Percentiles rank a stretch among this genome's conserved stretches.
Evolutionary conservation across 805 yeast genomes (phyloP).

Genomic region (Candida peoriensis): DNA sequence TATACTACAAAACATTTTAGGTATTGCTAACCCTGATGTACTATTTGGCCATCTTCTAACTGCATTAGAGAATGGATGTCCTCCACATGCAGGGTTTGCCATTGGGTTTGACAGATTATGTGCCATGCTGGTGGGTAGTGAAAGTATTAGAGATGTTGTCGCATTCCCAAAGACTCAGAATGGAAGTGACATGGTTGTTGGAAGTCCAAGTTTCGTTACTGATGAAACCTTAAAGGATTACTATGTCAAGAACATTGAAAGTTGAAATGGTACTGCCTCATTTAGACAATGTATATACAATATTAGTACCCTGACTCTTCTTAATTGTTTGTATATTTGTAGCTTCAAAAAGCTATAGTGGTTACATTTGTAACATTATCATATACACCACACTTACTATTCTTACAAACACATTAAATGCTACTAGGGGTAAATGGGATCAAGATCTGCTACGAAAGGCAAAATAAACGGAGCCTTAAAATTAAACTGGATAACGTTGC

Average conservation of each 20-base stretch:
- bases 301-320: too few species aligned
- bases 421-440: too few species aligned
- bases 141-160: slow-evolving; percentile 84
- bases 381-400: too few species aligned
- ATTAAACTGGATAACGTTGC: too few species aligned
- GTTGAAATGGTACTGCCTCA: too few species aligned
- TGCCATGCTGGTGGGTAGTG: slow-evolving; percentile 78
- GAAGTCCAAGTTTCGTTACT: slow-evolving; percentile 69
- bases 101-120: slow-evolving; percentile 91
- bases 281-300: too few species aligned
- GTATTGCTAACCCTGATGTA: slow-evolving; percentile 50
- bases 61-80: slow-evolving; percentile 88
- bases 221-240: slow-evolving; percentile 50
- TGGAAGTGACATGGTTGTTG: slow-evolving; percentile 85
- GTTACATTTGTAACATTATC: too few species aligned
- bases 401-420: too few species aligned
- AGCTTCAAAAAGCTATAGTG: too few species aligned
- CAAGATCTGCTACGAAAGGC: too few species aligned
- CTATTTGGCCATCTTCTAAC: slow-evolving; percentile 81
- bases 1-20: slow-evolving; percentile 60
- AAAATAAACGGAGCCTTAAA: too few species aligned
- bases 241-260: slow-evolving; percentile 31
- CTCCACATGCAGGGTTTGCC: slow-evolving; percentile 98
- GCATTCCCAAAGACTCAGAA: slow-evolving; percentile 93
- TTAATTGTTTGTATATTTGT: too few species aligned